These are phyloP conservation scores for Medicago truncatula DNA, from an alignment of 306 rosid species.

Conservation along the genomic window MtrunA17r5.0-ANR NC_053042.1:46814501-46815000, in stretches of 20 bases:
- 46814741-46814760: slow-evolving; percentile 18
- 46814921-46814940: background rate
- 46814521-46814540: no score
- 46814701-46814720: no score
- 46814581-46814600: background rate
- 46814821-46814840: background rate
- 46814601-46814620: no score
- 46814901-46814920: background rate
- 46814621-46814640: no score
- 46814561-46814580: no score
- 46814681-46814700: no score
- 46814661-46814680: no score
- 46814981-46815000: no score
- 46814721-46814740: background rate
- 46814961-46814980: no score
- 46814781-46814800: background rate
- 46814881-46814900: slow-evolving; percentile 8
- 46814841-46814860: background rate
- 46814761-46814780: background rate
- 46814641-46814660: no score
- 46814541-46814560: background rate
- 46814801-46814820: background rate
- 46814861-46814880: background rate
- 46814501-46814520: no score
- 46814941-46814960: background rate